A percentile compares a stretch with the other conserved stretches of the same genome.
These are phyloP conservation scores for Stropharia rugosoannulata DNA, from an alignment of 768 basidiomycete species.

Conservation along the genomic window DNA sequence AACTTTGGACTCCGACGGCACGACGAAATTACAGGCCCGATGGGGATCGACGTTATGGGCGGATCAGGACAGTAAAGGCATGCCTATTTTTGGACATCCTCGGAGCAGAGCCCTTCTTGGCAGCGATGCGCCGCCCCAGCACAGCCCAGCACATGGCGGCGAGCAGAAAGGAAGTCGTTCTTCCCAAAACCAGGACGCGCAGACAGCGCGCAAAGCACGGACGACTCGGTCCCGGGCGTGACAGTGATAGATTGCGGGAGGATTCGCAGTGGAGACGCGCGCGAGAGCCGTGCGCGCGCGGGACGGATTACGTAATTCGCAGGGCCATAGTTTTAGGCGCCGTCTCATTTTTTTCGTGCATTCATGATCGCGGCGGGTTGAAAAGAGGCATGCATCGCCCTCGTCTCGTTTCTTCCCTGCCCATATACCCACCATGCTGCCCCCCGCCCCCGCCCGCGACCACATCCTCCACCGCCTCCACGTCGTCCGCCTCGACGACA, in stretches of 20 bases:
- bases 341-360: conserved; percentile 11
- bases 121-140: too few species aligned
- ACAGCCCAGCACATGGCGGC: too few species aligned
- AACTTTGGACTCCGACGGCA: too few species aligned
- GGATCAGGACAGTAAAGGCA: too few species aligned
- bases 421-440: conserved; percentile 8
- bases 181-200: too few species aligned
- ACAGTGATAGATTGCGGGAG: neutral
- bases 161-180: too few species aligned
- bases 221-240: too few species aligned
- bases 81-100: too few species aligned
- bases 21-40: too few species aligned
- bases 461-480: neutral
- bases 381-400: conserved; percentile 16
- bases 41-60: too few species aligned
- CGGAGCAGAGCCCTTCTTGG: too few species aligned
- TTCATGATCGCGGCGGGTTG: neutral
- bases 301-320: conserved; percentile 6
- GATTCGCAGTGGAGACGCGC: conserved; percentile 16
- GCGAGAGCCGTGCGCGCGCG: conserved; percentile 2
- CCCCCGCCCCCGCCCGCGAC: conserved; percentile 18
- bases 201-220: too few species aligned
- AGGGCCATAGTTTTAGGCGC: conserved; percentile 17
- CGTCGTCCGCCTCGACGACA: neutral
- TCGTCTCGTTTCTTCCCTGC: conserved; percentile 15